Evolutionary conservation across 2,329 filamentous ascomycete species (phyloP), one percentile per base, ranked within the genome.

Genomic region (Exophiala calicioides): DNA sequence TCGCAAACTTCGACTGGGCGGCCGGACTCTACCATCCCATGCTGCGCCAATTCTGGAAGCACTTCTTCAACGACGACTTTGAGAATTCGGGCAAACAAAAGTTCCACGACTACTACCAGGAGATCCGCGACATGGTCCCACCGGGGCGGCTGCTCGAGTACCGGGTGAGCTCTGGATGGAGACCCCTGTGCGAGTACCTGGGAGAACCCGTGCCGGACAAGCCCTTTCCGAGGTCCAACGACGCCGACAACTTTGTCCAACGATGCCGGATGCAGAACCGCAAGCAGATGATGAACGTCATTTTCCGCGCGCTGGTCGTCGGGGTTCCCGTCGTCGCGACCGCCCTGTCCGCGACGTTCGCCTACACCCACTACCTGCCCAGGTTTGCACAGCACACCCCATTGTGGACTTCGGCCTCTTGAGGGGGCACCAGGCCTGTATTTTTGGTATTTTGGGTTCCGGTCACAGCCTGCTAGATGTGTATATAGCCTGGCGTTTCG

Each of bases 1-100:
- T 80, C 10, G 76, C 76, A 29, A 71, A 76, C 64, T 71, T 75
- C 57, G 79, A 78, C 68, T 85, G 82, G 82, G 82, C 78, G 16
- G 81, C 82, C 5, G 71, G 77, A 62, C 79, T 84, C 72, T 85
- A 85, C 70, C 78, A 84, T 63, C 82, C 81, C 29, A 85, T 86
- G 82, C 73, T 86, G 47, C 74, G 75, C 64, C 84, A 82, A 66
- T 84, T 85, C 71, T 86, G 84, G 68, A 76, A 81, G 58, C 77
- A 75, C 45, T 85, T 85, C 67, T 86, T 84, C 73, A 75, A 80
- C 40, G 80, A 79, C 39, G 82, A 85, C 62, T 86, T 86, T 63
- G 76, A 78, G 61, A 77, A 77, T 62, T 72, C 78, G 49, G 83
- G 81, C 61, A 85, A 85, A 69, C 73, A 80, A 41, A 72, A 81